These are phyloP conservation scores for Boletus bicolor DNA, from an alignment of 768 basidiomycete species.

Conservation along the genomic window DNA sequence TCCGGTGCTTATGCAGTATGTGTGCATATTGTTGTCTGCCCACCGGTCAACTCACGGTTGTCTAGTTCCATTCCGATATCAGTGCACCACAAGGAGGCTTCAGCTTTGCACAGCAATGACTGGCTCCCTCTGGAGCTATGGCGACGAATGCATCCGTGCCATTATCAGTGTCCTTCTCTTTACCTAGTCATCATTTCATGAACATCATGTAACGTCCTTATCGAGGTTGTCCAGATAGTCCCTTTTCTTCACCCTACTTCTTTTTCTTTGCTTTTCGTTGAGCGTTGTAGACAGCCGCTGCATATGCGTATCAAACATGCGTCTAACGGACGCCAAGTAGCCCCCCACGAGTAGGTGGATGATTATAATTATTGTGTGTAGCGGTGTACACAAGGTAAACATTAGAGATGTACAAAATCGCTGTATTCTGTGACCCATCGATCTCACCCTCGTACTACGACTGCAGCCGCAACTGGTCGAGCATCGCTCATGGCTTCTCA, in stretches of 20 bases:
- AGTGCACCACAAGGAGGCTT: slow-evolving; percentile 93
- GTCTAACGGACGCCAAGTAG: slow-evolving; percentile 34
- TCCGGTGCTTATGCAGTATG: slow-evolving; percentile 73
- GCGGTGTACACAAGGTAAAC: neutral
- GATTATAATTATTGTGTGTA: slow-evolving; percentile 22
- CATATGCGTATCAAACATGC: slow-evolving; percentile 23
- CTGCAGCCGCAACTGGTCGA: neutral
- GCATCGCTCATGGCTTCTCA: slow-evolving; percentile 75
- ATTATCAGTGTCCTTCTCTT: slow-evolving; percentile 5
- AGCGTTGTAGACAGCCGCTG: slow-evolving; percentile 19
- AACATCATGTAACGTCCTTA: slow-evolving; percentile 17
- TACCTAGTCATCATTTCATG: slow-evolving; percentile 20
- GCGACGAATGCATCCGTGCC: slow-evolving; percentile 1
- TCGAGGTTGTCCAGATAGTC: slow-evolving; percentile 13
- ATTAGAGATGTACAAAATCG: slow-evolving; percentile 10
- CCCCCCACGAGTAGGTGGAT: slow-evolving; percentile 19
- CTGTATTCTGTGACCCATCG: neutral
- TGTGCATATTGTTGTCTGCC: slow-evolving; percentile 8
- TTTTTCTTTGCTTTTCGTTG: slow-evolving; percentile 22
- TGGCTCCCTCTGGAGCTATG: slow-evolving; percentile 1
- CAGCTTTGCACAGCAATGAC: slow-evolving; percentile 76
- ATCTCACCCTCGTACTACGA: slow-evolving; percentile 2
- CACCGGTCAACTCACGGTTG: slow-evolving; percentile 5
- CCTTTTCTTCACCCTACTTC: slow-evolving; percentile 7
- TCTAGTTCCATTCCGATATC: slow-evolving; percentile 79